A percentile compares a stretch with the other conserved stretches of the same genome.
These are phyloP conservation scores for Silene latifolia DNA, from an alignment of 148 eudicot genomes.

Conservation along the genomic window DNA sequence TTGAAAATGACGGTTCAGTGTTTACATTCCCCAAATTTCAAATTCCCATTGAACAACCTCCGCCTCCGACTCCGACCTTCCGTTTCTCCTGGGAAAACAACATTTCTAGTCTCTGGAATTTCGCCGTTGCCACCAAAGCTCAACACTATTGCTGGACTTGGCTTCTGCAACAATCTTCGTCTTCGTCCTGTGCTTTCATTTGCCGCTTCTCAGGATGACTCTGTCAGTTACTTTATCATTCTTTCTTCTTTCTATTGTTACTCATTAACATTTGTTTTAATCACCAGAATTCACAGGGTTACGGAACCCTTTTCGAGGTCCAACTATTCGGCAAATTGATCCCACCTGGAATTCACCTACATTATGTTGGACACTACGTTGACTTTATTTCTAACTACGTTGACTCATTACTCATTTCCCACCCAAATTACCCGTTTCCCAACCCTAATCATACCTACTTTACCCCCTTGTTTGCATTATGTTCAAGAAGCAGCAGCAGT, in stretches of 20 bases:
- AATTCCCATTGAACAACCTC: constrained; percentile 18
- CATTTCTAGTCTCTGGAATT: constrained; percentile 4
- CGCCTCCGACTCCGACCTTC: neutral
- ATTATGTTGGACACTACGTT: no score
- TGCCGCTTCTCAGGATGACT: constrained; percentile 64
- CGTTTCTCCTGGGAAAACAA: constrained; percentile 13
- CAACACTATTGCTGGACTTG: constrained; percentile 26
- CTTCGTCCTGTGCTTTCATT: constrained; percentile 33
- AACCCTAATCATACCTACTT: no score
- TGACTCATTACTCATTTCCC: no score
- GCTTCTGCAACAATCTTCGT: constrained; percentile 15
- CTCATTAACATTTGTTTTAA: no score
- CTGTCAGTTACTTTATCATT: constrained; percentile 40
- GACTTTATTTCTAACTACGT: no score
- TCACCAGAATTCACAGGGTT: no score
- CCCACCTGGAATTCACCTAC: no score
- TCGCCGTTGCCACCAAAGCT: neutral
- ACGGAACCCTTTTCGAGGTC: no score
- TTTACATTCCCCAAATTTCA: constrained; percentile 15
- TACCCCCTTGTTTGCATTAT: neutral
- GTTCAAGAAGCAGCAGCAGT: neutral
- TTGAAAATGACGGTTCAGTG: constrained; percentile 2
- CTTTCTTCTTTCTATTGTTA: no score
- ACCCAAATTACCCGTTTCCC: no score
- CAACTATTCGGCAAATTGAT: no score